phyloP scores from a whole-genome alignment of 108 stramenopile species.

The Pseudonitzschia pungens region DNA sequence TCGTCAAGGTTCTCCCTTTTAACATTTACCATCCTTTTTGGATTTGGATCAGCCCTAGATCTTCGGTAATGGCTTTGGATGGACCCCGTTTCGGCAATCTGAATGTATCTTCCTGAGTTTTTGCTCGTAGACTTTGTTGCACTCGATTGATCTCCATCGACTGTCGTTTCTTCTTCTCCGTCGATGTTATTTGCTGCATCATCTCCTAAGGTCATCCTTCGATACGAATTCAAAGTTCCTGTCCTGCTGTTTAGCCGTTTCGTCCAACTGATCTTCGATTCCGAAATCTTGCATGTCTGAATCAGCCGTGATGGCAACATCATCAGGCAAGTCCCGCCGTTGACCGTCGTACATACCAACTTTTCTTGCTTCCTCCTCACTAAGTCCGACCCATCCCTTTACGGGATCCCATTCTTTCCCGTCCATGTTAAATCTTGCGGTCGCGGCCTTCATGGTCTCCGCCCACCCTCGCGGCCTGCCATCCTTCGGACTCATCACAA shows the following conservation, averaged over 20 bases:
- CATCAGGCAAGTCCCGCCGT: neutral
- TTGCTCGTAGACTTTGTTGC: constrained; percentile 9
- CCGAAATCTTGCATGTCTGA: constrained; percentile 40
- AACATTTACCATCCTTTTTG: constrained; percentile 34
- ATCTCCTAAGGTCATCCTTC: constrained; percentile 9
- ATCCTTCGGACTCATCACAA: constrained; percentile 14
- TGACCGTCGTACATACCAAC: constrained; percentile 7
- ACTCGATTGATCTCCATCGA: constrained; percentile 20
- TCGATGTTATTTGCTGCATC: constrained; percentile 1
- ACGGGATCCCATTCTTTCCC: constrained; percentile 67
- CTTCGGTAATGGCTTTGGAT: constrained; percentile 37
- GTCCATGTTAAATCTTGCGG: constrained; percentile 36
- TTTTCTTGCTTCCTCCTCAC: constrained; percentile 27
- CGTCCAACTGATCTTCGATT: constrained; percentile 8
- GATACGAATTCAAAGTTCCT: neutral
- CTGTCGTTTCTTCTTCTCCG: neutral
- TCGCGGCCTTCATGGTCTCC: constrained; percentile 73
- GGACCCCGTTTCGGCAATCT: constrained; percentile 50
- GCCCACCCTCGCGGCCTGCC: constrained; percentile 50
- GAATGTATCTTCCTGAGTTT: constrained; percentile 36
- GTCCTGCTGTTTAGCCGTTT: neutral
- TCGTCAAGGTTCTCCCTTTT: constrained; percentile 40
- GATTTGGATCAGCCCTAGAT: constrained; percentile 3
- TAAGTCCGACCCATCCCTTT: constrained; percentile 49
- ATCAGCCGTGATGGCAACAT: constrained; percentile 14